Conservation (phyloP, 2,329 filamentous ascomycete species). For the Clathrospora elynae region DNA sequence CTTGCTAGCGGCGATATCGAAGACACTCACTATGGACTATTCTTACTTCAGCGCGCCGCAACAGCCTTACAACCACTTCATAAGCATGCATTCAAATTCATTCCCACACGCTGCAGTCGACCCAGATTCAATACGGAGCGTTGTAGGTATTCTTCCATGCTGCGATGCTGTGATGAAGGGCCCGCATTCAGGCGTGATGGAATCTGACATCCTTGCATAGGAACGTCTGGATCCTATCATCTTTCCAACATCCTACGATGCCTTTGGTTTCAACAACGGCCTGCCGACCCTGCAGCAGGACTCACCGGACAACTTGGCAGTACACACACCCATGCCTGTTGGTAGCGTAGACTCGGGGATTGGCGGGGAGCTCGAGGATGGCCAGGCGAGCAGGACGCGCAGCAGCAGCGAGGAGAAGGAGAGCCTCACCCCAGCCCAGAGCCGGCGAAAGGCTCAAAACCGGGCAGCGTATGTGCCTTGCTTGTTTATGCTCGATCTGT, state of each 20-base stretch:
- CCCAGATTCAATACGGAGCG: constrained; percentile 45
- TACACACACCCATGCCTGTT: constrained; percentile 40
- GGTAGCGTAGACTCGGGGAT: constrained; percentile 53
- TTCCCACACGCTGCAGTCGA: constrained; percentile 43
- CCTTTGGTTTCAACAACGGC: constrained; percentile 35
- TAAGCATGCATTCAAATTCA: constrained; percentile 51
- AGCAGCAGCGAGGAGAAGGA: constrained; percentile 57
- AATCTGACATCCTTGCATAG: constrained; percentile 33
- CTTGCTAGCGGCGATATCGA: constrained; percentile 4
- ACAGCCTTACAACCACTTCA: constrained; percentile 55
- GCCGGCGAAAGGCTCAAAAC: constrained; percentile 71
- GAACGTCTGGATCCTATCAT: constrained; percentile 53
- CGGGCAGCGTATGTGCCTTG: constrained; percentile 67
- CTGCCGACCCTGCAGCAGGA: constrained; percentile 38
- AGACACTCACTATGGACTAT: constrained; percentile 62
- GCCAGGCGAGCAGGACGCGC: constrained; percentile 39
- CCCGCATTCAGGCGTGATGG: constrained; percentile 14
- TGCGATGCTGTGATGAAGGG: constrained; percentile 3
- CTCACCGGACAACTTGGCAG: constrained; percentile 38
- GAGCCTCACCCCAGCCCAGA: constrained; percentile 55
- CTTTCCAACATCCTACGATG: constrained; percentile 37
- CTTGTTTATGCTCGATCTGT: neutral
- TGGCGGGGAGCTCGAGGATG: constrained; percentile 48
- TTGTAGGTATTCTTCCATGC: constrained; percentile 31
- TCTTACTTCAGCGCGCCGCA: constrained; percentile 56